Evolutionary conservation across 768 basidiomycete species (phyloP).

Genomic region (Leccinum fibrillosum): DNA sequence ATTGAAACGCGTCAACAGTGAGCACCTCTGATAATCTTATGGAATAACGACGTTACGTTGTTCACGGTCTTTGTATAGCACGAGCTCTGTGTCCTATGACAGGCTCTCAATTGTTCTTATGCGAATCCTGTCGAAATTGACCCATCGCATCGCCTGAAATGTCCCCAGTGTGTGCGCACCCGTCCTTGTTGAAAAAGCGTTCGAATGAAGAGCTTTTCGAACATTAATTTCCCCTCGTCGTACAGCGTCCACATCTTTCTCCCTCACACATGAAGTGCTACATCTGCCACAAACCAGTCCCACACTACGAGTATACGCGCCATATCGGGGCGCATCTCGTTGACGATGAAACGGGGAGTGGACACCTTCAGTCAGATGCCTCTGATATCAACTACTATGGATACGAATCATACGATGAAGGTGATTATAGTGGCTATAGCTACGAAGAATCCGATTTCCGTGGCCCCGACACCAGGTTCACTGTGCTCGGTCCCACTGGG

Average conservation of each 20-base stretch:
- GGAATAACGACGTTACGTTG: not conserved
- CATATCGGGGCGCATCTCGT: no score
- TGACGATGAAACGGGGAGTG: not conserved
- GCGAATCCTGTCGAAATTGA: not conserved
- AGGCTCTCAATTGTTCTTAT: not conserved
- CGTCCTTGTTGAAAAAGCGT: not conserved
- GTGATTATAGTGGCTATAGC: not conserved
- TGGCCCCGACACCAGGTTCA: not conserved
- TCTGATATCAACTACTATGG: not conserved
- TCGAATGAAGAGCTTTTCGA: not conserved
- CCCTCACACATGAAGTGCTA: constrained; percentile 12
- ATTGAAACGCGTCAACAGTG: no score
- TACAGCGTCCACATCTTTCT: not conserved
- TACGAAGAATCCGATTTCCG: not conserved
- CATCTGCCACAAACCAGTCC: constrained; percentile 12
- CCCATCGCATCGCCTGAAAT: not conserved
- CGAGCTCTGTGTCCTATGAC: no score
- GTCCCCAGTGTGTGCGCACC: not conserved
- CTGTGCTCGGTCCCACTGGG: no score
- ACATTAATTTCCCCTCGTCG: no score
- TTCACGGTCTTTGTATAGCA: not conserved
- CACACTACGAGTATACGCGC: not conserved
- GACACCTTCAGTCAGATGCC: not conserved
- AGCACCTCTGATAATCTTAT: no score
- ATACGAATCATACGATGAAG: not conserved